Evolutionary conservation across 1,284 basidiomycete genomes (phyloP).

Genomic region (Cronartium ribicola): DNA sequence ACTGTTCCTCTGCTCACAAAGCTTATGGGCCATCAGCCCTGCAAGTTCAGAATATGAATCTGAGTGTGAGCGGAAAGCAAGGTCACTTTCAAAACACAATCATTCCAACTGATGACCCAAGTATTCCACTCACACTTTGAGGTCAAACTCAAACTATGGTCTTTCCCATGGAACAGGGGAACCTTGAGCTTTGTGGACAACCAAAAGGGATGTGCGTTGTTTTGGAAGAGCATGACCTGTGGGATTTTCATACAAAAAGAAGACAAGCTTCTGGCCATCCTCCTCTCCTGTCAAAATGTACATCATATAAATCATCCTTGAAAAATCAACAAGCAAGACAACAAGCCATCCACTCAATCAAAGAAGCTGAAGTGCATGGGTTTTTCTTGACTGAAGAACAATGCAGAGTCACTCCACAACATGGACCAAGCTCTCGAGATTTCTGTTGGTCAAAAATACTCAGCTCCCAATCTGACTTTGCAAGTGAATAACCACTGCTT

Average conservation of each 20-base stretch:
- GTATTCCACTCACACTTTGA: neutral
- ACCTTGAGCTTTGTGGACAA: neutral
- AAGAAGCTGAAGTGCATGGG: too few species aligned
- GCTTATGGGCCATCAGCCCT: neutral
- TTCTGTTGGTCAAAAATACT: slow-evolving; percentile 24
- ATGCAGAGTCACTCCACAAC: neutral
- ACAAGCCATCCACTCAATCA: neutral
- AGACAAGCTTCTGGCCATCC: too few species aligned
- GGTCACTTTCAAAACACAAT: neutral
- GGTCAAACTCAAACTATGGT: neutral
- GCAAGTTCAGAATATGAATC: slow-evolving; percentile 10
- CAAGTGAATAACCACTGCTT: slow-evolving; percentile 11
- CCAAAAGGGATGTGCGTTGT: neutral
- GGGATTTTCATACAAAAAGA: neutral
- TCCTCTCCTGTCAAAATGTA: too few species aligned
- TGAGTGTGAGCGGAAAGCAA: neutral
- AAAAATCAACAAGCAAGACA: neutral
- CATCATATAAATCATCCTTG: neutral
- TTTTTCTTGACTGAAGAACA: neutral
- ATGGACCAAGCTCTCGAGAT: neutral
- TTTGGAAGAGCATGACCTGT: neutral
- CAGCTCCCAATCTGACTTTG: slow-evolving; percentile 10
- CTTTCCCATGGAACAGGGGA: neutral
- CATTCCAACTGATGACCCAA: neutral
- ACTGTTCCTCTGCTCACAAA: slow-evolving; percentile 11